Evolutionary conservation across 768 basidiomycete genomes (phyloP), one percentile per base, ranked within the genome.

Genomic region (Lentinula guzmanii): DNA sequence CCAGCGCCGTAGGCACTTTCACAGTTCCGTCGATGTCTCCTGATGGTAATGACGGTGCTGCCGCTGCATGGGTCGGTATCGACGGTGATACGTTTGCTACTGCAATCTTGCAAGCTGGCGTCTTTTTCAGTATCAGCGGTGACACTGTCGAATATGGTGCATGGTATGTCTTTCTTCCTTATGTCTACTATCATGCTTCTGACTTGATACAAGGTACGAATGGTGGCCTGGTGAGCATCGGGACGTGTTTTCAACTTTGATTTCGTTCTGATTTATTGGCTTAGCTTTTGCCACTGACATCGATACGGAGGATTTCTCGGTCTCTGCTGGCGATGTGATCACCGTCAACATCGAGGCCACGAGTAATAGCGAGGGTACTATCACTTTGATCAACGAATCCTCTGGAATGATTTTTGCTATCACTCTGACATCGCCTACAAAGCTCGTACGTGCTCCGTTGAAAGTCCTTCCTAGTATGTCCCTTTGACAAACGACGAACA

Each of bases 61-160:
- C 54, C 9, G 57, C 61, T 34, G 61, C 61, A 9, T 62, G 61
- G 61, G 61, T 62, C 28, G 61, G 61, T 5, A 62, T 62, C 28
- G 61, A 62, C 31, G 61, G 61, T 18, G 61, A 62, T 45, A 62
- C 61, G 21, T 24, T 31, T 5, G n/a, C n/a, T 3, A 48, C 41
- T 39, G 41, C 61, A 9, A 62, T 62, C 28, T 46, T 62, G 16
- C 61, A 62, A 33, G 37, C 54, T 9, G 61, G 61, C 21, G 43
- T 61, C 9, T 52, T 55, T 21, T 61, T 61, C 34, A 54, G 34
- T 21, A 31, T 61, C 33, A 37, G 34, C 4, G 53, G 35, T 2
- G 60, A 52, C n/a, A 41, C 33, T 18, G 60, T 61, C 33, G 21
- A 52, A 21, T 61, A 54, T 9, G 58, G 48, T 16, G 58, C 56